phyloP scores from a whole-genome alignment of 768 basidiomycete genomes.

The Neoboletus subvelutipes region DNA sequence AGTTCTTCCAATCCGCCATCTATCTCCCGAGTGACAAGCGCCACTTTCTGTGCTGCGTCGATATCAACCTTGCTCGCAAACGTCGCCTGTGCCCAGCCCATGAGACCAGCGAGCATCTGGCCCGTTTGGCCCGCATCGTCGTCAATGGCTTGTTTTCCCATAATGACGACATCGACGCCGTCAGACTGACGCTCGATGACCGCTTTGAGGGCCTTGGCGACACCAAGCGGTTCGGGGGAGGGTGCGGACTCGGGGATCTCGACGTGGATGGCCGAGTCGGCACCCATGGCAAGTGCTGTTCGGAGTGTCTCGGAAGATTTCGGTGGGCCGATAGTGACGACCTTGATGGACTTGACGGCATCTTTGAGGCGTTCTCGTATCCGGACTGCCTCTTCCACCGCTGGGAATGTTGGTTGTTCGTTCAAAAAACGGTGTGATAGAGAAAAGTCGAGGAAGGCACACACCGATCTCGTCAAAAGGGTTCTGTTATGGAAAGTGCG shows the following conservation, averaged over 20 bases:
- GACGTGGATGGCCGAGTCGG: constrained; percentile 90
- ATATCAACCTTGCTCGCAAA: constrained; percentile 89
- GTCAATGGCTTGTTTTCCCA: constrained; percentile 99
- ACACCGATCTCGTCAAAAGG: constrained; percentile 99
- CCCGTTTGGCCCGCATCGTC: constrained; percentile 95
- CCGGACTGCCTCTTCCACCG: constrained; percentile 95
- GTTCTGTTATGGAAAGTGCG: constrained; percentile 55
- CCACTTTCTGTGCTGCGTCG: constrained; percentile 59
- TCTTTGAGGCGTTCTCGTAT: constrained; percentile 83
- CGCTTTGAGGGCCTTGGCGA: constrained; percentile 82
- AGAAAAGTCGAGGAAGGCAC: background rate
- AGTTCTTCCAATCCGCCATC: constrained; percentile 92
- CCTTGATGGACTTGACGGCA: constrained; percentile 81
- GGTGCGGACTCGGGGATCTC: constrained; percentile 73
- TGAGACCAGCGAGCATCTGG: constrained; percentile 92
- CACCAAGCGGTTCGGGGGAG: constrained; percentile 84
- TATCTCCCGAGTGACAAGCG: constrained; percentile 81
- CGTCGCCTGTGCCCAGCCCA: constrained; percentile 92
- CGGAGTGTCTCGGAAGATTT: constrained; percentile 89
- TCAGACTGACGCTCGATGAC: constrained; percentile 63
- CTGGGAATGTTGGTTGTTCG: constrained; percentile 42
- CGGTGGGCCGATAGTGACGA: constrained; percentile 90
- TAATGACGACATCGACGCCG: constrained; percentile 81
- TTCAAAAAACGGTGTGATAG: background rate
- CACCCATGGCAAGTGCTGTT: constrained; percentile 97